Base-by-base conservation (phyloP, 208 protist genomes). In the Naegleria fowleri region DNA sequence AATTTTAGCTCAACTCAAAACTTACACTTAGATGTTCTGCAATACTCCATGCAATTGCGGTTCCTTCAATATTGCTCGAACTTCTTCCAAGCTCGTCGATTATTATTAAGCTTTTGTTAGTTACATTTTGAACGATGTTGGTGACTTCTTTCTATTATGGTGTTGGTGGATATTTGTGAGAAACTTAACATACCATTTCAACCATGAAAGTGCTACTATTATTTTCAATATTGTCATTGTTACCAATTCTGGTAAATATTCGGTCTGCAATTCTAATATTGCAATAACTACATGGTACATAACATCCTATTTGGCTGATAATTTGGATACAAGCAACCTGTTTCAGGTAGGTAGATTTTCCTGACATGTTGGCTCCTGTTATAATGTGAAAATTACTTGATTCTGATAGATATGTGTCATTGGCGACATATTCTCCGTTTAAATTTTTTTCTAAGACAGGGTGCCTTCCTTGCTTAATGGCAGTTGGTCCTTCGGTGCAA, bases 41-140 rank as follows among this genome's bases (percentile, higher is more conserved):
- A 90, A 99, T 99, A 33, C 98, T 97, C 98, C 98, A 99, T 0
- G 99, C 99, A 0, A 99, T 94, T 2, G 98, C 98, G 92, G 99
- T 99, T 29, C 99, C 99, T 93, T 99, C 99, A 94, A 99, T 99
- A 7, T 98, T 99, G 3, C 97, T 99, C 9, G 99, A 99, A 40
- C 98, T 98, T 22, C 99, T 94, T 0, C 99, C 99, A 0, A 99
- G 96, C 94, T 99, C 99, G 94, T 99, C 99, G 36, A 99, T 97
- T 86, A 99, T 99, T 39, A 99, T 95, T 9, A 99, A 95, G 5
- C 97, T 99, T 43, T 98, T 93, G 38, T 92, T 51, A 6, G 98
- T 99, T 5, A 98, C 98, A 15, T 94, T 96, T 83, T 92, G 95
- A 67, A 98, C 90, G 88, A 99, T 99, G 16, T 89, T 33, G 0